Conservation (phyloP, 305 asterid species). For the Solanum chacoense region DNA sequence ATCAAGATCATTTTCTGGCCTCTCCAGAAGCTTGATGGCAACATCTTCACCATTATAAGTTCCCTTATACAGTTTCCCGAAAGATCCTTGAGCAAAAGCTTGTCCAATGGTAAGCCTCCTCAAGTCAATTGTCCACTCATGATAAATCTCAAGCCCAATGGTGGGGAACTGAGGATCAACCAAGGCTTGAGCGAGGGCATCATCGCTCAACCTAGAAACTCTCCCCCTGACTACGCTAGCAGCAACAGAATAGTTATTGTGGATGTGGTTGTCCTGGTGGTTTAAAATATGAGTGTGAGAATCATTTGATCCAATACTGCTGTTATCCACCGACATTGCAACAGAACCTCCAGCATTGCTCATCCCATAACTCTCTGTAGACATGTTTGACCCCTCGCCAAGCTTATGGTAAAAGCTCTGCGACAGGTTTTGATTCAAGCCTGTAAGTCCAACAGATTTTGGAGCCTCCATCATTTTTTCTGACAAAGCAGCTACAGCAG, state of each 20-base stretch:
- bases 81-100: slow-evolving; percentile 96
- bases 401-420: slow-evolving; percentile 86
- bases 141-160: slow-evolving; percentile 75
- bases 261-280: slow-evolving; percentile 71
- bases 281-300: slow-evolving; percentile 79
- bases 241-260: slow-evolving; percentile 55
- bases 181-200: slow-evolving; percentile 87
- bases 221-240: slow-evolving; percentile 64
- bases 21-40: slow-evolving; percentile 91
- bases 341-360: slow-evolving; percentile 95
- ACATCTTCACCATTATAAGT: slow-evolving; percentile 88
- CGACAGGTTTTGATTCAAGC: slow-evolving; percentile 56
- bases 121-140: slow-evolving; percentile 91
- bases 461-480: slow-evolving; percentile 83
- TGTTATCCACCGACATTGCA: slow-evolving; percentile 85
- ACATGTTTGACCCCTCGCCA: slow-evolving; percentile 87
- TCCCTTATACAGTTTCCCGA: slow-evolving; percentile 88
- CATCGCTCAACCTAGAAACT: slow-evolving; percentile 65
- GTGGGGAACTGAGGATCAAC: slow-evolving; percentile 73
- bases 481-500: slow-evolving; percentile 11
- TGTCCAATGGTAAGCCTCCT: slow-evolving; percentile 89
- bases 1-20: slow-evolving; percentile 75
- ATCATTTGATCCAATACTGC: slow-evolving; percentile 85
- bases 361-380: slow-evolving; percentile 75
- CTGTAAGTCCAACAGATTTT: slow-evolving; percentile 64